Evolutionary conservation across 2,329 filamentous ascomycete species (phyloP).

Genomic region (Berkeleyomyces rouxiae): DNA sequence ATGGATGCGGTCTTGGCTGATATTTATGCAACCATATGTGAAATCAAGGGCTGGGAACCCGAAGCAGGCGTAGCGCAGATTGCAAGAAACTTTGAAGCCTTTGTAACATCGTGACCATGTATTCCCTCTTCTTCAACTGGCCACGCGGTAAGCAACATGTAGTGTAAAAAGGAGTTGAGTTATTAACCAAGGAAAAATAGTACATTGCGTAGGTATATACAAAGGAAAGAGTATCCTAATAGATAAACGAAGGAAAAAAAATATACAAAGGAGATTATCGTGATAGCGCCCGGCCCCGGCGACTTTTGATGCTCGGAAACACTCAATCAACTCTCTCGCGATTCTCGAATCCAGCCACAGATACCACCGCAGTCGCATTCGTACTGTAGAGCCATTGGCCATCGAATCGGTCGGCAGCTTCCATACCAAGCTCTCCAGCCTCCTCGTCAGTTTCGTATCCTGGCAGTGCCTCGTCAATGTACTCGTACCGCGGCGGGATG

Average conservation of each 20-base stretch:
- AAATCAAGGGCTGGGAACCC: conserved; percentile 60
- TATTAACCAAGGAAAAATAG: conserved; percentile 5
- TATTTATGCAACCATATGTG: conserved; percentile 59
- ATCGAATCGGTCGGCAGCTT: neutral
- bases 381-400: neutral
- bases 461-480: conserved; percentile 15
- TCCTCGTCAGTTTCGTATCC: conserved; percentile 15
- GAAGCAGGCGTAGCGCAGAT: conserved; percentile 52
- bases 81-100: conserved; percentile 59
- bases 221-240: neutral
- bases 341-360: neutral
- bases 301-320: neutral
- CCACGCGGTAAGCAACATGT: too few species aligned
- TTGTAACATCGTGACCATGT: conserved; percentile 29
- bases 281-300: neutral
- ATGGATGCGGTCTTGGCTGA: conserved; percentile 70
- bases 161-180: too few species aligned
- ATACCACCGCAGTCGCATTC: neutral
- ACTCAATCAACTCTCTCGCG: neutral
- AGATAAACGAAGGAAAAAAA: neutral
- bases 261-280: neutral
- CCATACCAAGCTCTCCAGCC: neutral
- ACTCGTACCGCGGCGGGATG: conserved; percentile 13
- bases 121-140: too few species aligned
- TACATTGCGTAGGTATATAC: neutral